phyloP scores from a whole-genome alignment of 1,284 basidiomycete genomes.

The Calocybe gambosa region DNA sequence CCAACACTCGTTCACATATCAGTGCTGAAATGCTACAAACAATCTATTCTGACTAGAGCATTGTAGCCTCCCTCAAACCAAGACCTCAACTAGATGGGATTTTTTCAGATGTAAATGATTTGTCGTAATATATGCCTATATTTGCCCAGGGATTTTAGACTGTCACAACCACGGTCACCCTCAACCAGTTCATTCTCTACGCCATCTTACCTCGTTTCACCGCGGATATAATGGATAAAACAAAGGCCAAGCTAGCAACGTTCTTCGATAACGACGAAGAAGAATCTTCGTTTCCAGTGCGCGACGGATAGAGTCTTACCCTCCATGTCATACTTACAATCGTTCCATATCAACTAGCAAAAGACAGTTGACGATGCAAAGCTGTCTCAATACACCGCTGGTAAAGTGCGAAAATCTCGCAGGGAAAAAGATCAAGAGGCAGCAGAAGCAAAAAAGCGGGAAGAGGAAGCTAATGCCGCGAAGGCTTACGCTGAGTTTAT shows the following conservation, averaged over 20 bases:
- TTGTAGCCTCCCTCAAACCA: no score
- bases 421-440: slow-evolving; percentile 86
- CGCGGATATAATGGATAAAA: slow-evolving; percentile 54
- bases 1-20: no score
- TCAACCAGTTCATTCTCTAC: neutral
- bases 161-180: no score
- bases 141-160: no score
- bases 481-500: slow-evolving; percentile 83
- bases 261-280: slow-evolving; percentile 81
- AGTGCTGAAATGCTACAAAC: no score
- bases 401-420: slow-evolving; percentile 68
- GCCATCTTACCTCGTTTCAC: neutral
- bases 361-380: slow-evolving; percentile 75
- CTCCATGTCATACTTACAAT: slow-evolving; percentile 50
- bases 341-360: slow-evolving; percentile 49
- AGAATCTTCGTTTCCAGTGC: slow-evolving; percentile 78
- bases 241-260: slow-evolving; percentile 66
- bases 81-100: no score
- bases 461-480: slow-evolving; percentile 76
- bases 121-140: no score
- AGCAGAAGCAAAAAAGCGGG: slow-evolving; percentile 79
- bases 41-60: no score
- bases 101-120: no score
- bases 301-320: slow-evolving; percentile 69
- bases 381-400: slow-evolving; percentile 68